These are phyloP conservation scores for Hemisphaericaspora nanyangensis DNA, from an alignment of 805 yeast species.

Conservation along the genomic window DNA sequence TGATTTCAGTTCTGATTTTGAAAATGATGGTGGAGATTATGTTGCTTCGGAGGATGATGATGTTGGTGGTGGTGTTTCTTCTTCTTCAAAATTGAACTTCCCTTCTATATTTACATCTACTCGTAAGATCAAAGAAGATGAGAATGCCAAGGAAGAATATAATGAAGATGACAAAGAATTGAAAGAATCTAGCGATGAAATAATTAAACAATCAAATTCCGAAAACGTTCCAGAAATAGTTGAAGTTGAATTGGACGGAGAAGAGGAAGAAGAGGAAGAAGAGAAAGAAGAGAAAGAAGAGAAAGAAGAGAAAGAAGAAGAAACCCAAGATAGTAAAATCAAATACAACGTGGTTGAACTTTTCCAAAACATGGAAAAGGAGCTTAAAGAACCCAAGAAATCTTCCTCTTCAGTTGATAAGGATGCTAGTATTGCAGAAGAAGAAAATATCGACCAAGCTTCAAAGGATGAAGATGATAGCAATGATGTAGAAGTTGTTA, in stretches of 20 bases:
- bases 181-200: neutral
- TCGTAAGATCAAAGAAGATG: no score
- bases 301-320: constrained; percentile 1
- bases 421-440: neutral
- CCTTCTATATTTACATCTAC: no score
- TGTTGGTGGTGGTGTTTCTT: no score
- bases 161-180: neutral
- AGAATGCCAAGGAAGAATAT: neutral
- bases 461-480: neutral
- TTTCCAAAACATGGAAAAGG: neutral
- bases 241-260: neutral
- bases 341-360: neutral
- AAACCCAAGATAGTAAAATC: no score
- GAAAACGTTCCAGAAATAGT: neutral
- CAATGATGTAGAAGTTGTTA: neutral
- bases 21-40: no score
- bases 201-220: neutral
- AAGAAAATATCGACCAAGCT: neutral
- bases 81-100: no score
- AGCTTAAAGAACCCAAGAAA: neutral
- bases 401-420: neutral
- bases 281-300: constrained; percentile 1
- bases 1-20: no score
- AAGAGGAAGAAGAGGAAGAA: constrained; percentile 1
- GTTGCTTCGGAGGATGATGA: no score